Percentiles rank a stretch among this genome's conserved stretches.
Conservation (phyloP, 2,329 filamentous ascomycete genomes). For the Knoxdaviesia capensis region DNA sequence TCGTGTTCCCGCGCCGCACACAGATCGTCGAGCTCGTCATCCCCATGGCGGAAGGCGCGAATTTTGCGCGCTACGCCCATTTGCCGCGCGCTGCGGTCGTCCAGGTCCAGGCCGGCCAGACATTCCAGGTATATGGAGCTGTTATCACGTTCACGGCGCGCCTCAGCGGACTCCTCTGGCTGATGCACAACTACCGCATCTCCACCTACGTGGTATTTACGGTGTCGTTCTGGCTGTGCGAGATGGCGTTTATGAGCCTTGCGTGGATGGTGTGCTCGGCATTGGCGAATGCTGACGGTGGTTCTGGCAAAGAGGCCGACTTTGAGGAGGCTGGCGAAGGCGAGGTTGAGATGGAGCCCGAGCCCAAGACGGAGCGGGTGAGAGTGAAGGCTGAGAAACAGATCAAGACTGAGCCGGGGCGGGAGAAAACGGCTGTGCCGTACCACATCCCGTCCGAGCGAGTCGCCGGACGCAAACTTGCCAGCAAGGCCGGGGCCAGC, state of each 20-base stretch:
- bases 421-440: too few species aligned
- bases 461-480: too few species aligned
- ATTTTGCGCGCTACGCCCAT: conserved; percentile 29
- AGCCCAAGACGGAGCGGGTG: conserved; percentile 1
- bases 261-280: conserved; percentile 37
- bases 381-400: conserved; percentile 5
- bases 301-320: too few species aligned
- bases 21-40: conserved; percentile 46
- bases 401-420: neutral
- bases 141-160: conserved; percentile 51
- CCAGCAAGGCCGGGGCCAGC: too few species aligned
- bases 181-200: conserved; percentile 73
- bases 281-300: too few species aligned
- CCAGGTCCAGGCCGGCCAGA: conserved; percentile 49
- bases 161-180: conserved; percentile 56
- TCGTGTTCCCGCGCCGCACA: conserved; percentile 36
- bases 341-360: too few species aligned
- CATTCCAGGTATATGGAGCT: conserved; percentile 58
- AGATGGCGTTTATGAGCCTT: conserved; percentile 44
- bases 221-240: conserved; percentile 53
- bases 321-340: too few species aligned
- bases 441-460: too few species aligned
- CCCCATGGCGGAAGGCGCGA: conserved; percentile 51
- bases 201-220: conserved; percentile 50
- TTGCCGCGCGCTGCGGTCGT: conserved; percentile 27